Evolutionary conservation across 257 asterid genomes (phyloP).

Genomic region (Nicotiana tomentosiformis): DNA sequence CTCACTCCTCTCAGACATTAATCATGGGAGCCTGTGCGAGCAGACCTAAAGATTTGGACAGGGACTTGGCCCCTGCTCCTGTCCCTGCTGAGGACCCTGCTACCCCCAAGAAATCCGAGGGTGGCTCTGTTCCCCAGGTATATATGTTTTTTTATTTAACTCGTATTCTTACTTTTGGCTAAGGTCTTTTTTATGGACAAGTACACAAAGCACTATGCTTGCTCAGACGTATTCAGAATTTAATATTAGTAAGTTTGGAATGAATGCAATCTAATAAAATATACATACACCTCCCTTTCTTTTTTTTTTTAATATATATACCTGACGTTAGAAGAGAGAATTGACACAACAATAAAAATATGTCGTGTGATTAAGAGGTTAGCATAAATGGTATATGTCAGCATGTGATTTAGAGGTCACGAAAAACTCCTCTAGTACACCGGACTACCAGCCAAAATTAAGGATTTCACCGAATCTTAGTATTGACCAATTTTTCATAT

Average conservation of each 20-base stretch:
- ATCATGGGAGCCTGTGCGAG: conserved; percentile 18
- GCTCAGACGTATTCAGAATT: background rate
- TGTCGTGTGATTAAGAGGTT: background rate
- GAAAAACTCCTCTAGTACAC: background rate
- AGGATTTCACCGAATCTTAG: too few relatives aligned
- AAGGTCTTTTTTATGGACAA: background rate
- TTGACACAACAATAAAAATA: background rate
- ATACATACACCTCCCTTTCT: too few relatives aligned
- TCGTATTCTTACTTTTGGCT: background rate
- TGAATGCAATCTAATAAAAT: background rate
- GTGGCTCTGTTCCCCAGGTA: background rate
- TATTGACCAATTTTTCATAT: background rate
- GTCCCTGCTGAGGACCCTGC: conserved; percentile 7
- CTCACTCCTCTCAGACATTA: background rate
- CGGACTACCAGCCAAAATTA: too few relatives aligned
- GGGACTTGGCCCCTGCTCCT: conserved; percentile 11
- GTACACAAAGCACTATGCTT: background rate
- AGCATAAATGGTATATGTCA: background rate
- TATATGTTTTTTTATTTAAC: background rate
- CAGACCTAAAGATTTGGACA: conserved; percentile 18
- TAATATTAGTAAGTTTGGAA: background rate
- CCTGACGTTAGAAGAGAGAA: background rate
- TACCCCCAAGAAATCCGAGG: conserved; percentile 8
- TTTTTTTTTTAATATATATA: too few relatives aligned
- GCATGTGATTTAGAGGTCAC: too few relatives aligned